phyloP scores from a whole-genome alignment of 495 filamentous ascomycete genomes.

The Penicillium ucsense region DNA sequence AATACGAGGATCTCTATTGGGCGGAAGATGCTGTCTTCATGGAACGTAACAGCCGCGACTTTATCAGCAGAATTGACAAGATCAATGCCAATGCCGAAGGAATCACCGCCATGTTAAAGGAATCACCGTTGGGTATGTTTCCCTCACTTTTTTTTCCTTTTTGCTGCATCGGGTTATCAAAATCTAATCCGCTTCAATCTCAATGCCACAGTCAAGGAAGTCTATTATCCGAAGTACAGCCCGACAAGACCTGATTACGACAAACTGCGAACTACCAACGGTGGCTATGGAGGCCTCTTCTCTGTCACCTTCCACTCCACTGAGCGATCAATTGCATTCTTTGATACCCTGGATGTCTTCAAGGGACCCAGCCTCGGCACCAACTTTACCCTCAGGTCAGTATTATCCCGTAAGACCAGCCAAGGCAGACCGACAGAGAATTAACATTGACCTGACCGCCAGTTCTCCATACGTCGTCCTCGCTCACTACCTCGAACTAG shows the following conservation, averaged over 20 bases:
- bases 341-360: constrained; percentile 73
- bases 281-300: constrained; percentile 86
- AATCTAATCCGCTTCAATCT: too few relatives aligned
- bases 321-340: constrained; percentile 70
- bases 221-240: constrained; percentile 80
- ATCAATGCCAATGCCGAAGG: constrained; percentile 82
- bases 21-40: constrained; percentile 88
- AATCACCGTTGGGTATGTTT: constrained; percentile 40
- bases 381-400: constrained; percentile 78
- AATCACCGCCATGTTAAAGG: constrained; percentile 59
- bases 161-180: too few relatives aligned
- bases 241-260: constrained; percentile 66
- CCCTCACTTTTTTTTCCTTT: background rate
- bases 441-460: constrained; percentile 5
- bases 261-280: constrained; percentile 57
- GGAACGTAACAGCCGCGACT: constrained; percentile 93
- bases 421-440: background rate
- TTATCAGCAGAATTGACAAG: constrained; percentile 68
- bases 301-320: constrained; percentile 66
- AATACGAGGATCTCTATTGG: constrained; percentile 89
- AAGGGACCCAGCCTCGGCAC: constrained; percentile 95
- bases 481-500: constrained; percentile 85
- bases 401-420: background rate
- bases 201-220: constrained; percentile 50
- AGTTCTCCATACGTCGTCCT: constrained; percentile 83